Evolutionary conservation across 1,284 basidiomycete genomes (phyloP), one percentile per base, ranked within the genome.

Genomic region (Wallemia hederae): DNA sequence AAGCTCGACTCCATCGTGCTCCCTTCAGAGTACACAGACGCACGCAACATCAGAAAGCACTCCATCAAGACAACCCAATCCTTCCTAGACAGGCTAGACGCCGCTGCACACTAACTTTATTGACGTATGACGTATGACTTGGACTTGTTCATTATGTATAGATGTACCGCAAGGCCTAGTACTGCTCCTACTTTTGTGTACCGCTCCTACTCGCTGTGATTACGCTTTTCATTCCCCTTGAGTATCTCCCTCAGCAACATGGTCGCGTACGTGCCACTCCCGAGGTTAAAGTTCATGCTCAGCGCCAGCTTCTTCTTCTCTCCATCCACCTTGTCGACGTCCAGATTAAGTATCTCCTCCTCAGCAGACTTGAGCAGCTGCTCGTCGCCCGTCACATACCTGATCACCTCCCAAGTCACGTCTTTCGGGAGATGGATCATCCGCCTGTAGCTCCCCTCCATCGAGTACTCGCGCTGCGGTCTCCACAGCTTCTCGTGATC

Each of bases 361-460:
- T 98, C 94, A 69, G 98, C 94, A 0, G 91, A 83, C 68, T 91
- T 88, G 1, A 85, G 83, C 27, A 98, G 78, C 9, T 87, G 76
- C 49, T 92, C 78, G 66, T 96, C 84, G 0, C 91, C 87, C 69
- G 97, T 87, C 5, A 88, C 92, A 72, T 98, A 99, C 60, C 79
- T 76, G 61, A 97, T 73, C 22, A 85, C 77, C 2, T 76, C 74
- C 85, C 87, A 94, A 0, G 80, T 77, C 39, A 96, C 72, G 63
- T 85, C 76, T 59, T 77, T 78, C 0, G 94, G 92, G 24, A 82
- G 74, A 66, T 91, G 87, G 60, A 98, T 71, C 61, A 98, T 85
- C 62, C 83, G 82, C 63, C 94, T 82, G 69, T 98, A 98, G 0
- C 90, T 88, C 5, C 94, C 94, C 61, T 80, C 81, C 26, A 98